A percentile compares a stretch with the other conserved stretches of the same genome.
phyloP scores from a whole-genome alignment of 768 basidiomycete species.

The Mycena albidolilacea region DNA sequence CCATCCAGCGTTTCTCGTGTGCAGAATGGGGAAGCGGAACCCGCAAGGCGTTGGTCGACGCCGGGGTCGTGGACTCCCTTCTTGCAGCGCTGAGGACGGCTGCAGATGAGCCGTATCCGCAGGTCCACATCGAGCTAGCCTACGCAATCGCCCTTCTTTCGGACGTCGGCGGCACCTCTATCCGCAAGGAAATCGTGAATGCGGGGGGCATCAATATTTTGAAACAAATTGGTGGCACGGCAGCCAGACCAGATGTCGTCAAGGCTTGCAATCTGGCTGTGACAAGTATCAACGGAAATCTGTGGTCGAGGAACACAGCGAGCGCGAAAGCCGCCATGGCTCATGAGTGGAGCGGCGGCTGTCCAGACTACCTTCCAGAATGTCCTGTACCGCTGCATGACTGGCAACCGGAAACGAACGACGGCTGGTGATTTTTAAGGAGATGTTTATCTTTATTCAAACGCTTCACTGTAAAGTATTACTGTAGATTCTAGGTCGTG shows the following conservation, averaged over 20 bases:
- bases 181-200: conserved; percentile 48
- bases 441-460: conserved; percentile 11
- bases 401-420: background rate
- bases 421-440: conserved; percentile 16
- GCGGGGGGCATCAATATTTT: conserved; percentile 47
- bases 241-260: conserved; percentile 40
- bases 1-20: conserved; percentile 45
- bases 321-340: conserved; percentile 39
- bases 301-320: conserved; percentile 45
- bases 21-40: conserved; percentile 47
- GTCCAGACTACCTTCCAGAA: conserved; percentile 30
- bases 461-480: background rate
- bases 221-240: conserved; percentile 35
- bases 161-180: conserved; percentile 46
- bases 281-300: conserved; percentile 45
- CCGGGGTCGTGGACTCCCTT: conserved; percentile 46
- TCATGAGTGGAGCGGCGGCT: conserved; percentile 37
- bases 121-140: conserved; percentile 46
- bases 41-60: conserved; percentile 45
- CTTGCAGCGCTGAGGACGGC: conserved; percentile 46
- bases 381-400: conserved; percentile 23
- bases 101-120: conserved; percentile 41
- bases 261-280: conserved; percentile 46
- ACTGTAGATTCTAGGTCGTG: conserved; percentile 8
- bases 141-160: conserved; percentile 44